Evolutionary conservation across 2,329 filamentous ascomycete genomes (phyloP).

Genomic region (Paraphaeosphaeria sporulosa): DNA sequence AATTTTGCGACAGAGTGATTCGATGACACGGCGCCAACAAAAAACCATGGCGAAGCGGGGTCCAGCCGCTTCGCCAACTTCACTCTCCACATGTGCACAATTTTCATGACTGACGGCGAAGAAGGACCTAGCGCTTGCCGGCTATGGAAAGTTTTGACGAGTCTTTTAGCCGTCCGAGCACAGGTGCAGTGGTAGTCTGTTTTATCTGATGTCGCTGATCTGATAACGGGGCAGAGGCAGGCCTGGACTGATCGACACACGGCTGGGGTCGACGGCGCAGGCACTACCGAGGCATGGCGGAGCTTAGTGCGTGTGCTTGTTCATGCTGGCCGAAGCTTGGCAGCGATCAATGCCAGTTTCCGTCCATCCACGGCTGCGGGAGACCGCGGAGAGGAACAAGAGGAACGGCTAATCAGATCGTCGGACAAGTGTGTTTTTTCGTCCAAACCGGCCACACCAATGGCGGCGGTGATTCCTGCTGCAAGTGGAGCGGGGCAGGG

Average conservation of each 20-base stretch:
- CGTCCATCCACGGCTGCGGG: conserved; percentile 1
- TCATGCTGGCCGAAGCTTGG: conserved; percentile 13
- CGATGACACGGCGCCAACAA: neutral
- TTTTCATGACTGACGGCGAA: neutral
- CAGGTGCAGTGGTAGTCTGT: neutral
- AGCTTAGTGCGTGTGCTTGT: conserved; percentile 6
- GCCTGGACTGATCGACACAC: conserved; percentile 11
- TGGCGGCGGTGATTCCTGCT: neutral
- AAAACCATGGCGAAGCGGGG: conserved; percentile 1
- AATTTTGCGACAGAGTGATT: neutral
- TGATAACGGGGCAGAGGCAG: conserved; percentile 3
- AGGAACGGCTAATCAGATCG: conserved; percentile 11
- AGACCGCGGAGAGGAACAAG: neutral
- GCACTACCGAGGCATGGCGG: conserved; percentile 3
- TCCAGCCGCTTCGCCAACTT: neutral
- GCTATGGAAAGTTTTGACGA: neutral
- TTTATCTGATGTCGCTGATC: conserved; percentile 14
- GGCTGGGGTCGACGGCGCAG: conserved; percentile 2
- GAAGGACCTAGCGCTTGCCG: neutral
- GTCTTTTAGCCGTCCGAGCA: neutral
- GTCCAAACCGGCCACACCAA: neutral
- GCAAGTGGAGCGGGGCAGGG: neutral
- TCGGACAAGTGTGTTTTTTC: neutral
- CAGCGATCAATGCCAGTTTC: neutral
- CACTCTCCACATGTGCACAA: neutral